Conservation (phyloP, 139 green algal species). For the Chlorella sorokiniana region DNA sequence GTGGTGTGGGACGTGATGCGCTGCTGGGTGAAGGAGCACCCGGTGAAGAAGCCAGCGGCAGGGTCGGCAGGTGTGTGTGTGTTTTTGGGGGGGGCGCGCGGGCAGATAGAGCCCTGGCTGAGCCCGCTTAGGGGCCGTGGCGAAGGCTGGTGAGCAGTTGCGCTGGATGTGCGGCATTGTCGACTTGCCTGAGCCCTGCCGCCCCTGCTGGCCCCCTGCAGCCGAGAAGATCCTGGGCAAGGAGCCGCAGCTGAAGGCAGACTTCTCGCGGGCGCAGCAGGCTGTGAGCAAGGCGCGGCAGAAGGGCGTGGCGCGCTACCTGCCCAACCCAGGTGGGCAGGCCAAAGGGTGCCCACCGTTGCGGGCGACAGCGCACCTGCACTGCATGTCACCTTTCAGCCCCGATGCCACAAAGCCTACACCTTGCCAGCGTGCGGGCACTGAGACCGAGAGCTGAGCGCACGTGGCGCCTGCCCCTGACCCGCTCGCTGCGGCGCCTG, state of each 20-base stretch:
- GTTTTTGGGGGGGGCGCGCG: too few relatives aligned
- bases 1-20: constrained; percentile 88
- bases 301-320: constrained; percentile 63
- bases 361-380: neutral
- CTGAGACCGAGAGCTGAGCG: neutral
- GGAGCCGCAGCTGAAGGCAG: constrained; percentile 68
- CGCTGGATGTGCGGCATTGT: too few relatives aligned
- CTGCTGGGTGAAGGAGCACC: constrained; percentile 84
- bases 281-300: constrained; percentile 59
- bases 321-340: constrained; percentile 75
- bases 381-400: neutral
- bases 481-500: neutral
- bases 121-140: too few relatives aligned
- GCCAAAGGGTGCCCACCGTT: neutral
- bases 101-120: too few relatives aligned
- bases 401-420: neutral
- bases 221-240: constrained; percentile 74
- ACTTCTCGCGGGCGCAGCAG: constrained; percentile 67
- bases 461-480: too few relatives aligned
- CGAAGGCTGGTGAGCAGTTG: too few relatives aligned
- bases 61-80: constrained; percentile 6
- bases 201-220: neutral
- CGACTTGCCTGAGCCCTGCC: neutral
- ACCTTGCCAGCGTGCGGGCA: neutral
- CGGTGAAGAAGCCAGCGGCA: constrained; percentile 40